Base-by-base conservation (phyloP, 495 filamentous ascomycete species). In the Aspergillus diversus region DNA sequence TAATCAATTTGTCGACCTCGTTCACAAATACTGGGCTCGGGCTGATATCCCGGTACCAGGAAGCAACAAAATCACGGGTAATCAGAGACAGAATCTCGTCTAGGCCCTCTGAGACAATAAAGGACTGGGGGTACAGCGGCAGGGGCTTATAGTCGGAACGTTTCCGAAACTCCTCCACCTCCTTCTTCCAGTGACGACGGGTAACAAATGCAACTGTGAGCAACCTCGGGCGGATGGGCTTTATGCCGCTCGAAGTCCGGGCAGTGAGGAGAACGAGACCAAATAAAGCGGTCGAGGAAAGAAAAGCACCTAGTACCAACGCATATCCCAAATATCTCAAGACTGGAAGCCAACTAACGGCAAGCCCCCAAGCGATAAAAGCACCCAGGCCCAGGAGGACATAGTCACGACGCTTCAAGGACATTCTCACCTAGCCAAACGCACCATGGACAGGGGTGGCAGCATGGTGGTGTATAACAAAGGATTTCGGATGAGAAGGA, bases 1-100 rank as follows among this genome's bases (percentile, higher is more conserved):
- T 87, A 61, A 97, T 84, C 3, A 86, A 80, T 57, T 83, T 86
- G 72, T 98, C 95, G 43, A 97, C 87, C 75, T 97, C 90, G 69
- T 95, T 88, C 39, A 85, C 73, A 68, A 99, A 98, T 4, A 81
- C 83, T 1, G 88, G 88, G 69, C 89, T 92, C 46, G 82, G 84
- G 73, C 90, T 97, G 73, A 99, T 97, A 66, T 86, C 85, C 9
- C 81, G 81, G 72, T 97, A 97, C 95, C 95, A 99, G 11, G 88
- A 88, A 37, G 82, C 84, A 42, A 99, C 84, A 71, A 97, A 97
- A 71, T 97, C 93, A 48, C 92, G 85, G 51, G 91, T 79, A 57
- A 96, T 84, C 39, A 90, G 80, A 31, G 88, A 84, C 37, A 99
- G 81, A 32, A 98, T 75, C 55, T 88, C 86, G 74, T 98, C 92